Evolutionary conservation across 78 protist genomes (phyloP).

Genomic region (Isochrysis galbana): DNA sequence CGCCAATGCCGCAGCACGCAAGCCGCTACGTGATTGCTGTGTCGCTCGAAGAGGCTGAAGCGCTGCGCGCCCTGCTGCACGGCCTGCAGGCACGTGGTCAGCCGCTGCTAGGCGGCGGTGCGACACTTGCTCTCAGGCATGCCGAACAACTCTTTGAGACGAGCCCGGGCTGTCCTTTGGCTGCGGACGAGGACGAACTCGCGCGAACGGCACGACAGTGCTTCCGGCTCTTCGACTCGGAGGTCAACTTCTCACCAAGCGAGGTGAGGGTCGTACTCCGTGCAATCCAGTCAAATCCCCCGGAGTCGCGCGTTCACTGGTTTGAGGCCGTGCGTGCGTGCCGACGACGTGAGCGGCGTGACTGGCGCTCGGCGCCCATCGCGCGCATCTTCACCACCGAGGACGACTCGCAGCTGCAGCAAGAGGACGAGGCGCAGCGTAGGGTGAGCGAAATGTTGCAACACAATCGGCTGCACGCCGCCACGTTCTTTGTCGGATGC

Average conservation of each 20-base stretch:
- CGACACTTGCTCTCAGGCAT: not conserved
- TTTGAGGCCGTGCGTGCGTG: constrained; percentile 24
- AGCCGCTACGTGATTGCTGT: constrained; percentile 24
- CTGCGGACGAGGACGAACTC: not conserved
- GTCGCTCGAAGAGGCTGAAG: constrained; percentile 60
- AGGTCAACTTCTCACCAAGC: not conserved
- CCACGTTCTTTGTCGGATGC: not conserved
- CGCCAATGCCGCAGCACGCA: not conserved
- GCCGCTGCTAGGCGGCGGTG: not conserved
- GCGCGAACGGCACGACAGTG: not conserved
- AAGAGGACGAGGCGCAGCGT: not conserved
- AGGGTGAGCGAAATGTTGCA: not conserved
- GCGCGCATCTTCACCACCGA: constrained; percentile 18
- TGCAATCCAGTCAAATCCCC: constrained; percentile 38
- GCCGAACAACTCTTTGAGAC: not conserved
- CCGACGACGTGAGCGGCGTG: constrained; percentile 24
- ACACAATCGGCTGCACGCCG: not conserved
- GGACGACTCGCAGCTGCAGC: constrained; percentile 22
- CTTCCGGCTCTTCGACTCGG: constrained; percentile 54
- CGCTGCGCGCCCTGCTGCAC: constrained; percentile 44
- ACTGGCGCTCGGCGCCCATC: constrained; percentile 34
- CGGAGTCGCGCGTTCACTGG: constrained; percentile 10
- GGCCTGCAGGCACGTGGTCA: not conserved
- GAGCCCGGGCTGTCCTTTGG: not conserved
- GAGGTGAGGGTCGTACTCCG: constrained; percentile 28